Percentiles rank a stretch among this genome's conserved stretches.
Evolutionary conservation across 345 rosid genomes (phyloP).

Genomic region (Carallia brachiata): DNA sequence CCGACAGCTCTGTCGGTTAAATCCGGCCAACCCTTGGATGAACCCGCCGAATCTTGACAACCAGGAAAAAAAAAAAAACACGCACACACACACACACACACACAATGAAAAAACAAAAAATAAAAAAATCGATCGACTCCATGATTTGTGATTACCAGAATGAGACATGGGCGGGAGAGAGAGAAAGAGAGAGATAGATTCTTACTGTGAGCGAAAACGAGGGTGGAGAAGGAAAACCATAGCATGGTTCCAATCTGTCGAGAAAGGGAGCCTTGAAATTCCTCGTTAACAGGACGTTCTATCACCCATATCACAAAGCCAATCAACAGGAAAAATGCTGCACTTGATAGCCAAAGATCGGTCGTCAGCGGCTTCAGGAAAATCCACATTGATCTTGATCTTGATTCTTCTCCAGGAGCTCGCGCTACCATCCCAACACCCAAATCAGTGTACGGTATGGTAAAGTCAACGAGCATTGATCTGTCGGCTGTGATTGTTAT

Average conservation of each 20-base stretch:
- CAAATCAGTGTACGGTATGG: conserved; percentile 43
- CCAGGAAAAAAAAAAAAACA: no score
- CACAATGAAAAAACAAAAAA: no score
- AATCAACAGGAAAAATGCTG: conserved; percentile 34
- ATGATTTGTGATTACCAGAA: no score
- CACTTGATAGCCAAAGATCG: conserved; percentile 48
- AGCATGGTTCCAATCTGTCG: conserved; percentile 38
- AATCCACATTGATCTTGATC: conserved; percentile 41
- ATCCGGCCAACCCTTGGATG: no score
- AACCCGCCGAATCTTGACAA: no score
- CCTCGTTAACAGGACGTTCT: conserved; percentile 38
- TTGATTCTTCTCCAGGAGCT: neutral
- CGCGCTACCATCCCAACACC: conserved; percentile 33
- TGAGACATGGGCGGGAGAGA: no score
- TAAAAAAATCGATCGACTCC: no score
- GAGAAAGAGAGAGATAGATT: no score
- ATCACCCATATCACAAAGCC: conserved; percentile 50
- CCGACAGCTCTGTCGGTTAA: no score
- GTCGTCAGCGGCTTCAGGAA: conserved; percentile 49
- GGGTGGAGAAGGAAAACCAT: conserved; percentile 53
- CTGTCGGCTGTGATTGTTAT: conserved; percentile 35
- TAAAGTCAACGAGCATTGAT: conserved; percentile 40
- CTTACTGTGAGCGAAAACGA: conserved; percentile 55
- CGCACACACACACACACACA: no score
- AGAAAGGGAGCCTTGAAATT: conserved; percentile 40